Base-by-base conservation (phyloP, 2,329 filamentous ascomycete species). In the Didymellaceae sp. region DNA sequence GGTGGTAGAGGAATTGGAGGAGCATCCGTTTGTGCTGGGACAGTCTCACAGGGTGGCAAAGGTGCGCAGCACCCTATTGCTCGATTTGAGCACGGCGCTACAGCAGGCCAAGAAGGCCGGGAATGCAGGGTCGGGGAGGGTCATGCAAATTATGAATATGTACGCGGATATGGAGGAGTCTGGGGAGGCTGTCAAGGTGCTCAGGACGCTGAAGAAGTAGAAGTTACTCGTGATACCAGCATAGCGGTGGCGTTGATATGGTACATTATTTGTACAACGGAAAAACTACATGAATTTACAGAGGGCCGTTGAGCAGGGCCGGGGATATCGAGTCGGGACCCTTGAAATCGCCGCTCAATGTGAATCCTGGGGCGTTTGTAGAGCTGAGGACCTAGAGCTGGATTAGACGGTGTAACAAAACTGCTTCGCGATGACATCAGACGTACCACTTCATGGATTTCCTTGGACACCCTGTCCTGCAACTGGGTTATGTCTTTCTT, bases 331-430 rank as follows among this genome's bases (percentile, higher is more conserved):
- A 74, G 32, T 73, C 59, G 5, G 68, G 38, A 10, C 86, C 80
- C 64, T 77, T 85, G 72, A 94, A 89, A 45, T 88, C 85, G 49
- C 92, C 93, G 70, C 84, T 96, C 71, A 99, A 76, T 70, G 87
- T 91, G 78, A 99, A 85, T 0, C 91, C 93, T 1, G 94, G 92
- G 1, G 88, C 86, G 68, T 94, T 82, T 6, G 93, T 96, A 10
- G 91, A 91, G 78, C 90, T 93, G 65, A 99, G 77, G 25, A 97
- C 89, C 71, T 84, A 50, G 18, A 13, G 58, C 73, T 63, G 76
- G 78, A 40, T 78, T 73, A 51, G 74, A 67, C 57, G 32, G 71
- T 43, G 20, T 41, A 46, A 3, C 9, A 3, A 24, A 41, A 33
- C 21, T 2, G 14, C 4, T 41, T 6, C 10, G 6, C 6, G 26